Base-by-base conservation (phyloP, 2,329 filamentous ascomycete genomes). In the Ophiostoma pallidulum region DNA sequence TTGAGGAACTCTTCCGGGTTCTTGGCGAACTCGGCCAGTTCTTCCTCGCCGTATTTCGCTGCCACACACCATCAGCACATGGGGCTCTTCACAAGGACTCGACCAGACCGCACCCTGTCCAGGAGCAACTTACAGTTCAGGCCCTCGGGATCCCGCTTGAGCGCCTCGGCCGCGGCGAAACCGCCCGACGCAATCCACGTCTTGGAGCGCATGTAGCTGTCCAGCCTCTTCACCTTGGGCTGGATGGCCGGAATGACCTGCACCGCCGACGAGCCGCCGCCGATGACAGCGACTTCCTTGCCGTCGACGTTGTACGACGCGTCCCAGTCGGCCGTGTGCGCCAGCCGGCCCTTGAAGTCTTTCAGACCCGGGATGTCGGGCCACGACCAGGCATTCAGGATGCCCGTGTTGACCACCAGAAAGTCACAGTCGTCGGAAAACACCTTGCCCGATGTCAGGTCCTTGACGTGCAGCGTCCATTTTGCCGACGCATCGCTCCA, bases 361-460 rank as follows among this genome's bases (percentile, higher is more conserved):
- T 41, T 24, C 16, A 52, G 32, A n/a, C 53, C 53, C 8, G 39
- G 8, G 20, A 54, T 52, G n/a, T 42, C 32, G 14, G 38, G 72
- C 67, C 67, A 74, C 41, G 66, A 66, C 61, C 67, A 71, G 40
- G 74, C 69, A 50, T 71, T 74, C 40, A 73, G 58, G 26, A 69
- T 65, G 4, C 20, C 14, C 9, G 29, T 19, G 4, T 3, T 8
- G 9, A 28, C 29, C 7, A 75, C 54, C 5, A 75, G 58, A n/a
- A 75, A 63, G 43, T 74, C 67, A 46, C 66, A 71, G 39, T 64
- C 64, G 41, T 49, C 47, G 16, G 32, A 24, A 4, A 45, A 19
- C 3, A 18, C 9, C 31, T 40, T 6, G 4, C 47, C 47, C 14
- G n/a, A n/a, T n/a, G n/a, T 35, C 14, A 3, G 26, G 38, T 16